Evolutionary conservation across 805 yeast species (phyloP).

Genomic region (Yamadazyma tumulicola): DNA sequence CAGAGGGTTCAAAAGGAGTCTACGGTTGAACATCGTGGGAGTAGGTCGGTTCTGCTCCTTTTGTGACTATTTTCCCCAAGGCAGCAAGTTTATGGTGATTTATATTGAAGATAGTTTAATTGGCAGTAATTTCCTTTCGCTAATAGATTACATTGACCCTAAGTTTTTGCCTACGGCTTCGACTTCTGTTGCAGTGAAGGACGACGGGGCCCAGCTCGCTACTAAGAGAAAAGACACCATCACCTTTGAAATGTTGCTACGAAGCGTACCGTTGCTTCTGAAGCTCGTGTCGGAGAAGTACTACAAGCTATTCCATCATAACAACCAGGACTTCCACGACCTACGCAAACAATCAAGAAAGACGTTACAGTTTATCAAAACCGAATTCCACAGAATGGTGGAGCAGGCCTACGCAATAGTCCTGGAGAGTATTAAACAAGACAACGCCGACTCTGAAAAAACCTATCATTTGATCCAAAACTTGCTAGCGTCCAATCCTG

Average conservation of each 20-base stretch:
- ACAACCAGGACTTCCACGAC: conserved; percentile 28
- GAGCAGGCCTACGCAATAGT: conserved; percentile 34
- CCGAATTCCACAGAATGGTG: conserved; percentile 30
- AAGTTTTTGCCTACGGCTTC: neutral
- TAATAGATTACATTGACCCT: conserved; percentile 11
- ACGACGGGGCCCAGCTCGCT: neutral
- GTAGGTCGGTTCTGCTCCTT: conserved; percentile 52
- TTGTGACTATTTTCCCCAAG: conserved; percentile 57
- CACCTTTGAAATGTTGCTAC: conserved; percentile 35
- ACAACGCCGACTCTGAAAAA: conserved; percentile 31
- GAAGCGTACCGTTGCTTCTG: conserved; percentile 38
- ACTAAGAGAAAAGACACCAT: conserved; percentile 2
- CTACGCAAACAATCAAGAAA: conserved; percentile 29
- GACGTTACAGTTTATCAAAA: conserved; percentile 21
- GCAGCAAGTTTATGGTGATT: conserved; percentile 53
- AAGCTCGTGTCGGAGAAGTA: conserved; percentile 37
- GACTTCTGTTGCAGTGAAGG: neutral
- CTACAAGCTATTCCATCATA: conserved; percentile 39
- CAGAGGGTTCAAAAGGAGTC: conserved; percentile 51
- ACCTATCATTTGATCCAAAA: conserved; percentile 28
- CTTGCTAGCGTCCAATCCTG: conserved; percentile 31
- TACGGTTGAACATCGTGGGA: conserved; percentile 40
- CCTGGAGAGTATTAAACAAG: conserved; percentile 36
- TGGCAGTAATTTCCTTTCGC: conserved; percentile 29
- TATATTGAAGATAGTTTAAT: conserved; percentile 54